Conservation (phyloP, 495 filamentous ascomycete species). For the Daldinia childiae region DNA sequence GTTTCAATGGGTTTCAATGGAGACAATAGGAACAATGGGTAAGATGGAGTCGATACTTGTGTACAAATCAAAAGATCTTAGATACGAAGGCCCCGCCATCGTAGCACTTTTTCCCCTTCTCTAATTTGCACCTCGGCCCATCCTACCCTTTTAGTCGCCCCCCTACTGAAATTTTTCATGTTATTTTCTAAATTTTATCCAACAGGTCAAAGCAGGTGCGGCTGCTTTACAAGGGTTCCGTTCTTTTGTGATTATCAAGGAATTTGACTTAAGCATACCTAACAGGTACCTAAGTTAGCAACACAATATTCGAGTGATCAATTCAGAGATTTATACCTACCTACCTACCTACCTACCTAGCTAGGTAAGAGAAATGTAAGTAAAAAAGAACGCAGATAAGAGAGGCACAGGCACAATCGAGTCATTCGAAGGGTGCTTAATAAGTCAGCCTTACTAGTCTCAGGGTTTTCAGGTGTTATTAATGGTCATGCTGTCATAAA, state of each 20-base stretch:
- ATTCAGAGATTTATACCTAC: not conserved
- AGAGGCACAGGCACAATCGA: conserved; percentile 2
- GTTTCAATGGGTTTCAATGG: not conserved
- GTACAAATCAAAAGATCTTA: conserved; percentile 20
- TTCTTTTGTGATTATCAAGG: not conserved
- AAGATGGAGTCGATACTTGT: conserved; percentile 2
- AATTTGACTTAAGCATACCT: not conserved
- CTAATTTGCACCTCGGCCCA: conserved; percentile 35
- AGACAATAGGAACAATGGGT: not conserved
- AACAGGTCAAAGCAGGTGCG: not conserved
- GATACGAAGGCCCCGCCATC: conserved; percentile 35
- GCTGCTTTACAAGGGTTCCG: not conserved
- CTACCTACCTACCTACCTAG: no score
- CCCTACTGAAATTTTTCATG: conserved; percentile 21
- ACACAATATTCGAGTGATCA: not conserved
- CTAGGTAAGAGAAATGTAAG: no score
- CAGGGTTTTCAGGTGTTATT: conserved; percentile 1
- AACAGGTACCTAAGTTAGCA: no score
- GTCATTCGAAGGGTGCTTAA: conserved; percentile 19
- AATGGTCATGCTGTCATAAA: conserved; percentile 19
- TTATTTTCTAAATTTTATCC: not conserved
- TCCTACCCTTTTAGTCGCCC: conserved; percentile 7
- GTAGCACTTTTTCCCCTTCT: conserved; percentile 19
- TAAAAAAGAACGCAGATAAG: not conserved
- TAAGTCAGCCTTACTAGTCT: conserved; percentile 22